A percentile compares a stretch with the other conserved stretches of the same genome.
Evolutionary conservation across 2,329 filamentous ascomycete species (phyloP).

Genomic region (Calonectria leucothoes): DNA sequence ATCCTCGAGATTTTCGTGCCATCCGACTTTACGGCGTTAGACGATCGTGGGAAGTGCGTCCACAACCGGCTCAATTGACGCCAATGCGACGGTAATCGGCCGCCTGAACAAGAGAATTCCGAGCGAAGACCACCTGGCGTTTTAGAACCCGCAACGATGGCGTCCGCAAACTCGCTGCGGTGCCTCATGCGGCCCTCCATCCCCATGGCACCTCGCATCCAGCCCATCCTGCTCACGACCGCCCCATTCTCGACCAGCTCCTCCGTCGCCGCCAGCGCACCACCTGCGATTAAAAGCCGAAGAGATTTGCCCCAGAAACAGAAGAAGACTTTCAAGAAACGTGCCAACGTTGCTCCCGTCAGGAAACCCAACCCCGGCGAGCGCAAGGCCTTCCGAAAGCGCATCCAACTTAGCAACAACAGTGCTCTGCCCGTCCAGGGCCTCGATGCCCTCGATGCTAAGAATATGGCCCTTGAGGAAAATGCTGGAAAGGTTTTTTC

Average conservation of each 20-base stretch:
- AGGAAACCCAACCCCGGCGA: conserved; percentile 79
- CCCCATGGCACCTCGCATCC: conserved; percentile 47
- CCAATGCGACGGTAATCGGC: conserved; percentile 41
- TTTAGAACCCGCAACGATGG: conserved; percentile 46
- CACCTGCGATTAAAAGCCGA: conserved; percentile 48
- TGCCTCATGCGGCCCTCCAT: conserved; percentile 54
- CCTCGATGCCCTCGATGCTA: conserved; percentile 69
- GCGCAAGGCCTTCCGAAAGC: conserved; percentile 87
- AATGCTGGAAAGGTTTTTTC: conserved; percentile 75
- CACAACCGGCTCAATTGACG: conserved; percentile 44
- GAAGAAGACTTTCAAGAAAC: conserved; percentile 66
- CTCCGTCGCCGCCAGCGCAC: conserved; percentile 43
- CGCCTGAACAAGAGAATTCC: conserved; percentile 6
- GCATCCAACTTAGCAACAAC: conserved; percentile 92
- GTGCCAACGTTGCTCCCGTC: conserved; percentile 53
- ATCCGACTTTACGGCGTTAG: conserved; percentile 40
- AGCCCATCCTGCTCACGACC: conserved; percentile 45
- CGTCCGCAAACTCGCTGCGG: conserved; percentile 54
- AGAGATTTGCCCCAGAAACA: conserved; percentile 51
- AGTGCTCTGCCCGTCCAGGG: conserved; percentile 85
- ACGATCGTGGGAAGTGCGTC: conserved; percentile 37
- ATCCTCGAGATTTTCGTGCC: conserved; percentile 44
- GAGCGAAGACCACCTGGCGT: conserved; percentile 5
- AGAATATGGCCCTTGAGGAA: conserved; percentile 64
- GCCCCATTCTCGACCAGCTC: conserved; percentile 56